Conservation (phyloP, 495 filamentous ascomycete genomes). For the Lophiostoma macrostomum region DNA sequence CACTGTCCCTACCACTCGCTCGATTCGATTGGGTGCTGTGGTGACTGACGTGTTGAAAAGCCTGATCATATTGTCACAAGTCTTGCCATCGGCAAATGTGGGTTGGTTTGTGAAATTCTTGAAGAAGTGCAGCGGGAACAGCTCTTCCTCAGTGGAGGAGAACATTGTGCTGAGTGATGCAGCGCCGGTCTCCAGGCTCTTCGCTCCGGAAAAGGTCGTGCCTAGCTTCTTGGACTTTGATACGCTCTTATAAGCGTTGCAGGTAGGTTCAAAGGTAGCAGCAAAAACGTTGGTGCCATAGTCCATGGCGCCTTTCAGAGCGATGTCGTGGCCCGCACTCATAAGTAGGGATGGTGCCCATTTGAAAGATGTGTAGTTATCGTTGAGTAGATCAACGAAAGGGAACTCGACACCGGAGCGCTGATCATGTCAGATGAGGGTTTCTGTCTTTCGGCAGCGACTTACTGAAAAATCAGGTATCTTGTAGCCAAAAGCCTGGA, state of each 20-base stretch:
- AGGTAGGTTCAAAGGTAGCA: constrained; percentile 22
- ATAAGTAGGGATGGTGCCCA: constrained; percentile 26
- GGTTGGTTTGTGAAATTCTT: constrained; percentile 29
- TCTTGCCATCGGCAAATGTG: constrained; percentile 27
- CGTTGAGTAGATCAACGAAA: constrained; percentile 25
- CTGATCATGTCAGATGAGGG: constrained; percentile 10
- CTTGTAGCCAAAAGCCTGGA: constrained; percentile 20
- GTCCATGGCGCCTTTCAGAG: constrained; percentile 17
- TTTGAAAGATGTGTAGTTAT: constrained; percentile 24
- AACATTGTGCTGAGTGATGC: constrained; percentile 13
- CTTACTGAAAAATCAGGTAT: constrained; percentile 24
- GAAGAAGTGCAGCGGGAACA: constrained; percentile 23
- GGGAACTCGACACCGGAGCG: constrained; percentile 28
- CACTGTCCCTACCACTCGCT: constrained; percentile 19
- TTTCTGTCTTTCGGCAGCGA: not conserved
- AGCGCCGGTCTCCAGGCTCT: constrained; percentile 11
- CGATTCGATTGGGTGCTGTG: not conserved
- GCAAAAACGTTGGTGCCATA: constrained; percentile 20
- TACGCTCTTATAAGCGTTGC: constrained; percentile 21
- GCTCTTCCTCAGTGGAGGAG: constrained; percentile 10
- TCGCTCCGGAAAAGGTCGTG: constrained; percentile 17
- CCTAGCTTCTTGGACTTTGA: constrained; percentile 13
- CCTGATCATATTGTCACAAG: constrained; percentile 32
- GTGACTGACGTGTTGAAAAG: constrained; percentile 27
- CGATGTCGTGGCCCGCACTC: constrained; percentile 21